Evolutionary conservation across 768 basidiomycete species (phyloP).

Genomic region (Rhodotorula taiwanensis): DNA sequence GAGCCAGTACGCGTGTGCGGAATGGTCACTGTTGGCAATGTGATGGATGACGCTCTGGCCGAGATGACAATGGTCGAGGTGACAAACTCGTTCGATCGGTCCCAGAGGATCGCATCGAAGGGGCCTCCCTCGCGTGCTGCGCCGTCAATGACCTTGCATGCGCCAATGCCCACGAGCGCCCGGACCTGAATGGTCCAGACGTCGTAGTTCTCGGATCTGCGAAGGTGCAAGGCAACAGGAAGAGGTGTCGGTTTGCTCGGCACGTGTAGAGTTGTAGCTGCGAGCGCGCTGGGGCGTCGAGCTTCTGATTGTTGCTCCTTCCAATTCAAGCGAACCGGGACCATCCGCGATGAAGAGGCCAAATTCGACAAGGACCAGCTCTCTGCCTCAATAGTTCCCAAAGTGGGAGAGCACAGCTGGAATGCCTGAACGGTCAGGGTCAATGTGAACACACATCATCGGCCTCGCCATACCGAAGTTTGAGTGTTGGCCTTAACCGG

Average conservation of each 20-base stretch:
- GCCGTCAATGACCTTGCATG: not conserved
- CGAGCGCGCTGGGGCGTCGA: no score
- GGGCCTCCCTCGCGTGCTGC: not conserved
- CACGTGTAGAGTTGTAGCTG: no score
- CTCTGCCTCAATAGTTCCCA: no score
- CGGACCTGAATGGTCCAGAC: constrained; percentile 3
- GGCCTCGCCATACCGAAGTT: no score
- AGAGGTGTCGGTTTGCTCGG: not conserved
- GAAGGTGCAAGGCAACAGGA: not conserved
- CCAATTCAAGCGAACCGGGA: no score
- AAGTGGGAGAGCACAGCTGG: no score
- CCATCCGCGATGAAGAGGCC: no score
- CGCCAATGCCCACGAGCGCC: not conserved
- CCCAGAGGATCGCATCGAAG: not conserved
- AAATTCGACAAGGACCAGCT: no score
- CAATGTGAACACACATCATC: no score
- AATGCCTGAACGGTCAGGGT: no score
- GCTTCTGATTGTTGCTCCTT: no score
- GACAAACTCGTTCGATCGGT: constrained; percentile 1
- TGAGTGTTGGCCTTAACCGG: no score
- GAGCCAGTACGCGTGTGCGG: not conserved
- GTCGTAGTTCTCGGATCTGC: constrained; percentile 2
- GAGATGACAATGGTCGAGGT: not conserved
- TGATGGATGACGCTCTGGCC: not conserved
- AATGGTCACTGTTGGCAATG: not conserved